Percentiles rank a stretch among this genome's conserved stretches.
Conservation (phyloP, 2,329 filamentous ascomycete genomes). For the Ceratocystis cubensis region DNA sequence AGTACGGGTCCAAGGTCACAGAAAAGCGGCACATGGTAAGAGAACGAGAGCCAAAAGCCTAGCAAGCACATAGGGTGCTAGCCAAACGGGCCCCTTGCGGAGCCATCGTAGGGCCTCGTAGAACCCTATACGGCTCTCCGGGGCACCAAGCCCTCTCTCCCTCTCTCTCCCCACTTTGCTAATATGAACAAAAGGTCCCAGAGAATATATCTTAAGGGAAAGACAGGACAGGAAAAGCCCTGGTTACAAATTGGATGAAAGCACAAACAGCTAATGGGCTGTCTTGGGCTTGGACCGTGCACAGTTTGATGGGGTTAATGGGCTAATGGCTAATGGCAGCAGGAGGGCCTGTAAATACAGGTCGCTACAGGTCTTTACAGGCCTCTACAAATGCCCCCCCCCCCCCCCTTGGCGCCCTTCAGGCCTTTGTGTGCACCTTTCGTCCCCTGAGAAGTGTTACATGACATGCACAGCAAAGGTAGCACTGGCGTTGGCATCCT, state of each 20-base stretch:
- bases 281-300: neutral
- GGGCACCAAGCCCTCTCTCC: too few relatives aligned
- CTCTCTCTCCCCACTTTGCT: neutral
- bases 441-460: neutral
- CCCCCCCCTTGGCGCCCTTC: neutral
- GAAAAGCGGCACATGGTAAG: slow-evolving; percentile 8
- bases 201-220: neutral
- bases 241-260: neutral
- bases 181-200: neutral
- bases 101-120: neutral
- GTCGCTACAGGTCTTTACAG: neutral
- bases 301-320: too few relatives aligned
- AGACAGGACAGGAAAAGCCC: neutral
- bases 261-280: neutral
- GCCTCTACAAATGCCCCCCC: neutral
- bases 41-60: slow-evolving; percentile 1
- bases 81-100: neutral
- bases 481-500: neutral
- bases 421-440: neutral
- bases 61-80: neutral
- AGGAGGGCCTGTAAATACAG: too few relatives aligned
- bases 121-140: too few relatives aligned
- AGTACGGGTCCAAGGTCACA: neutral
- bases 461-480: neutral
- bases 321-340: too few relatives aligned